A percentile compares a stretch with the other conserved stretches of the same genome.
Conservation (phyloP, 495 filamentous ascomycete genomes). For the Xylaria sp. region DNA sequence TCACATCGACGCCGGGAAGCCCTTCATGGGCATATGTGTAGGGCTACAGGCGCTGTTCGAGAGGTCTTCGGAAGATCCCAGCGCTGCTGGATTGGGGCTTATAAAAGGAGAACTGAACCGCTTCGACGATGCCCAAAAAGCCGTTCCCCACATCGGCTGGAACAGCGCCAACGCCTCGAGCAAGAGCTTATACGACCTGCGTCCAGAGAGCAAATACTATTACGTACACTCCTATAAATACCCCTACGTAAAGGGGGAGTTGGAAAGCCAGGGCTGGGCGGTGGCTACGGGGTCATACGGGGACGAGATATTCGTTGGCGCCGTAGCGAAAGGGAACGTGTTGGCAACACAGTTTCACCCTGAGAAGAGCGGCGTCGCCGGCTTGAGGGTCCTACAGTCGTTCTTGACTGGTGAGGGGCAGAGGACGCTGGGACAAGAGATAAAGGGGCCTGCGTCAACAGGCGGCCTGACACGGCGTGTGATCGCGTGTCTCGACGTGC, state of each 20-base stretch:
- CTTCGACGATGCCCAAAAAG: conserved; percentile 79
- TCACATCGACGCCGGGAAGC: conserved; percentile 86
- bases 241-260: conserved; percentile 70
- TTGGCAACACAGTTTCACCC: conserved; percentile 97
- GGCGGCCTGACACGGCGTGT: conserved; percentile 83
- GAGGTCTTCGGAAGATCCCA: conserved; percentile 77
- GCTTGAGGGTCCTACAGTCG: conserved; percentile 79
- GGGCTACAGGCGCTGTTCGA: conserved; percentile 90
- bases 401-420: conserved; percentile 76
- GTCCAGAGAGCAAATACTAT: conserved; percentile 90
- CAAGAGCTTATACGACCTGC: conserved; percentile 73
- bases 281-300: conserved; percentile 90
- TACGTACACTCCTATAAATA: conserved; percentile 96
- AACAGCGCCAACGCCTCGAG: conserved; percentile 73
- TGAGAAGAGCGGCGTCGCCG: conserved; percentile 93
- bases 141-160: conserved; percentile 98
- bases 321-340: conserved; percentile 81
- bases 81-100: conserved; percentile 73
- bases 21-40: conserved; percentile 98
- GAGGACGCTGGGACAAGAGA: conserved; percentile 40
- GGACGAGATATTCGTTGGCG: conserved; percentile 88
- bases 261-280: conserved; percentile 83
- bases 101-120: conserved; percentile 74
- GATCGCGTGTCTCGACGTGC: conserved; percentile 95
- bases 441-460: conserved; percentile 35